These are phyloP conservation scores for Populus pruinosa DNA, from an alignment of 345 rosid genomes.

Conservation along the genomic window DNA sequence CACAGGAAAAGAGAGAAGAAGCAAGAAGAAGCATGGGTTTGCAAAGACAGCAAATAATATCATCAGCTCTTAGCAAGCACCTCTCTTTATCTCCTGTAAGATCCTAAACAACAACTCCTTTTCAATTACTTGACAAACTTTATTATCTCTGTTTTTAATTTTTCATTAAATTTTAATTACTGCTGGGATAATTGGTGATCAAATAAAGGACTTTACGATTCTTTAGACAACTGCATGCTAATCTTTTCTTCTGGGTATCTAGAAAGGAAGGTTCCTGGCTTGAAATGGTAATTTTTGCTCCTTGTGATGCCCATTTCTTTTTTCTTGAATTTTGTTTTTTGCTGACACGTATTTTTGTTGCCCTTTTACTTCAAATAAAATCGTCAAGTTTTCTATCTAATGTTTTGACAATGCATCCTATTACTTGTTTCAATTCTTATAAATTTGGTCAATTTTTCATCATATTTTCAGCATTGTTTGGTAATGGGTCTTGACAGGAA, in stretches of 20 bases:
- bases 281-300: neutral
- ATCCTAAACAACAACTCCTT: neutral
- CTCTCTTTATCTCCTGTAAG: constrained; percentile 57
- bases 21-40: neutral
- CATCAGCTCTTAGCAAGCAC: constrained; percentile 55
- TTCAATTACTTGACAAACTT: neutral
- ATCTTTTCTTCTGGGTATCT: neutral
- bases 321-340: too few relatives aligned
- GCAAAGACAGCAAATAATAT: constrained; percentile 40
- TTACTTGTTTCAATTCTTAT: too few relatives aligned
- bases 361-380: too few relatives aligned
- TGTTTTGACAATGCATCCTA: too few relatives aligned
- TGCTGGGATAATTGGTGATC: neutral
- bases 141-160: constrained; percentile 1
- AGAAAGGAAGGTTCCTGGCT: neutral
- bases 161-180: neutral
- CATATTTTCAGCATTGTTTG: too few relatives aligned
- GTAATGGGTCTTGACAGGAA: too few relatives aligned
- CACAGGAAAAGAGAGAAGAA: too few relatives aligned
- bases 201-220: neutral
- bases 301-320: too few relatives aligned
- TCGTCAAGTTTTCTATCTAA: too few relatives aligned
- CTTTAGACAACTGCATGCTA: neutral
- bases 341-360: too few relatives aligned
- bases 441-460: too few relatives aligned